Conservation (phyloP, 371 early-diverging fungal genomes). For the Fennellomyces sp. region DNA sequence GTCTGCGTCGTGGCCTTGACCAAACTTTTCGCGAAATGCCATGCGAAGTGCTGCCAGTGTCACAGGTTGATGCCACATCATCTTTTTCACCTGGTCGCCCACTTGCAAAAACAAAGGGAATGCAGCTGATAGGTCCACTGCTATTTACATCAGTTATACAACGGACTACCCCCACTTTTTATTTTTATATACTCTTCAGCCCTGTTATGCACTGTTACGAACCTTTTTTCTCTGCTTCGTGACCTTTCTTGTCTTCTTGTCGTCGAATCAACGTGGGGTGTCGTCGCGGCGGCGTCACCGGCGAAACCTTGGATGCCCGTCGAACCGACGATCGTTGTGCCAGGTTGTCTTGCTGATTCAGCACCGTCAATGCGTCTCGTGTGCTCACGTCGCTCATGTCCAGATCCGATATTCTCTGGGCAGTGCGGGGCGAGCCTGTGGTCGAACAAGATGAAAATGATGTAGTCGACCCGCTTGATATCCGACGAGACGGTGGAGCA, state of each 20-base stretch:
- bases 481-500: background rate
- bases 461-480: conserved; percentile 1
- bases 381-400: conserved; percentile 37
- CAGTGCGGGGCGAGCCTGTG: background rate
- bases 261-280: background rate
- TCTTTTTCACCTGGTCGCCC: conserved; percentile 53
- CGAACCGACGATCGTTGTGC: conserved; percentile 6
- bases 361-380: conserved; percentile 25
- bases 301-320: background rate
- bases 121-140: conserved; percentile 12
- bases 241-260: background rate
- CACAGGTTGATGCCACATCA: conserved; percentile 25
- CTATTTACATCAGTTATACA: background rate
- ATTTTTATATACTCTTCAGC: no score
- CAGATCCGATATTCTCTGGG: conserved; percentile 12
- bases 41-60: conserved; percentile 39
- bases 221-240: background rate
- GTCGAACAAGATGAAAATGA: background rate
- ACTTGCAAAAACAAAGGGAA: conserved; percentile 47
- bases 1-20: conserved; percentile 12
- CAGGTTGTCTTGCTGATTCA: conserved; percentile 20
- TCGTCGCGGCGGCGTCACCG: background rate
- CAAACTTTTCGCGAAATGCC: conserved; percentile 54
- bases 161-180: background rate
- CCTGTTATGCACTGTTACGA: no score